Percentiles rank a stretch among this genome's conserved stretches.
These are phyloP conservation scores for Trametes meyenii DNA, from an alignment of 768 basidiomycete genomes.

Conservation along the genomic window DNA sequence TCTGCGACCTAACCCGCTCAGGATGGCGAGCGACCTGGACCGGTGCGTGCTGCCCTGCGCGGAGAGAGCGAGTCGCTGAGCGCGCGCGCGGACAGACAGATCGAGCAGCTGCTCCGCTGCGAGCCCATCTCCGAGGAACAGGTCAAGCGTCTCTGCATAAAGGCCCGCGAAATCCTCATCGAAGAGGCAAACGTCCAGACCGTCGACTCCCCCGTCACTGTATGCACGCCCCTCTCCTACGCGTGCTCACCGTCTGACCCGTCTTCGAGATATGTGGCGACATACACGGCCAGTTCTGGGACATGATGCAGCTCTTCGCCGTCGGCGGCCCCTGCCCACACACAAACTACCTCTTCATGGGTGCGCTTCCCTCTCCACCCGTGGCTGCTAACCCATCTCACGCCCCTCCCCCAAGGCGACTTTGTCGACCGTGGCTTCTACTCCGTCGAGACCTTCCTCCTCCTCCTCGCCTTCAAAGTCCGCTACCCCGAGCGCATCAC, in stretches of 20 bases:
- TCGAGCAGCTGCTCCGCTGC: conserved; percentile 90
- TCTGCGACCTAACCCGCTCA: no score
- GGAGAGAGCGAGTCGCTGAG: no score
- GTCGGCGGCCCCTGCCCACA: conserved; percentile 91
- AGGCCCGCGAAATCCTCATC: conserved; percentile 94
- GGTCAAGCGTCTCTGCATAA: conserved; percentile 93
- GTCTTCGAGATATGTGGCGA: conserved; percentile 81
- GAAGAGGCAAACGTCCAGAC: conserved; percentile 98
- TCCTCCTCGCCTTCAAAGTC: conserved; percentile 93
- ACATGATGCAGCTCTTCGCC: conserved; percentile 93
- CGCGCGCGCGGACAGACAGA: conserved; percentile 63
- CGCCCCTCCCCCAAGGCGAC: conserved; percentile 63
- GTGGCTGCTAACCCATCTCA: conserved; percentile 17
- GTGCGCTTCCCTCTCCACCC: conserved; percentile 42
- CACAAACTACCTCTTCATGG: conserved; percentile 97
- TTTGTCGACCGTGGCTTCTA: conserved; percentile 99
- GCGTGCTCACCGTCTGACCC: conserved; percentile 10
- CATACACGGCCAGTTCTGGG: conserved; percentile 97
- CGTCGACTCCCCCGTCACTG: conserved; percentile 94
- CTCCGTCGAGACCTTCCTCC: conserved; percentile 93
- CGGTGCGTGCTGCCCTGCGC: conserved; percentile 15
- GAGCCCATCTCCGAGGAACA: conserved; percentile 95
- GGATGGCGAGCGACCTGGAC: conserved; percentile 23
- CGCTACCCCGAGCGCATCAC: conserved; percentile 98
- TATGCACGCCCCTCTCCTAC: conserved; percentile 33